Conservation (phyloP, 345 rosid genomes). For the Brassica incana region DNA sequence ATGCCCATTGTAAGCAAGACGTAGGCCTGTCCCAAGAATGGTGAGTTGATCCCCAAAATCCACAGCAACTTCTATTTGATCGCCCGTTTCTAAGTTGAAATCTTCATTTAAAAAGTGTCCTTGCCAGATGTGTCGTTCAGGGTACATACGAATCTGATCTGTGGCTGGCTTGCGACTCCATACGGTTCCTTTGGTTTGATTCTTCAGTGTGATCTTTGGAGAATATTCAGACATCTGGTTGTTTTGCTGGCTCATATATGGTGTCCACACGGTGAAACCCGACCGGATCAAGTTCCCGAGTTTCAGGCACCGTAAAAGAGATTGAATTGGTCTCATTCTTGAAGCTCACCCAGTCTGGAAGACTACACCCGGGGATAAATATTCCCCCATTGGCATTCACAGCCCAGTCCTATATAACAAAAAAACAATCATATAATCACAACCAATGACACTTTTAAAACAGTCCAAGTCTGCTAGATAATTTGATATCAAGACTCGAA, state of each 20-base stretch:
- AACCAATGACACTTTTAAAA: no score
- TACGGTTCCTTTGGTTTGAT: not conserved
- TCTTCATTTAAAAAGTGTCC: slow-evolving; percentile 11
- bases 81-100: not conserved
- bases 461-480: no score
- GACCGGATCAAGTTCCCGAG: not conserved
- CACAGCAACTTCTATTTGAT: slow-evolving; percentile 16
- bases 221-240: not conserved
- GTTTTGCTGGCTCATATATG: not conserved
- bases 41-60: slow-evolving; percentile 1
- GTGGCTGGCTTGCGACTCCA: slow-evolving; percentile 9
- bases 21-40: no score
- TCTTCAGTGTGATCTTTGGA: slow-evolving; percentile 22
- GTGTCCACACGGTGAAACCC: slow-evolving; percentile 18
- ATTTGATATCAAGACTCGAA: no score
- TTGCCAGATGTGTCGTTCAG: slow-evolving; percentile 15
- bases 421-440: no score
- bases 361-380: slow-evolving; percentile 15
- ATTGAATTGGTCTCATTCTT: not conserved
- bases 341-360: slow-evolving; percentile 26
- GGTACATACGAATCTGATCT: slow-evolving; percentile 12
- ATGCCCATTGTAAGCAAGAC: no score
- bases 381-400: slow-evolving; percentile 9
- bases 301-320: slow-evolving; percentile 24
- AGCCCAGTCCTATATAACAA: slow-evolving; percentile 5